Evolutionary conservation across 2,329 filamentous ascomycete genomes (phyloP), one percentile per base, ranked within the genome.

Genomic region (Aspergillus pseudoglaucus): DNA sequence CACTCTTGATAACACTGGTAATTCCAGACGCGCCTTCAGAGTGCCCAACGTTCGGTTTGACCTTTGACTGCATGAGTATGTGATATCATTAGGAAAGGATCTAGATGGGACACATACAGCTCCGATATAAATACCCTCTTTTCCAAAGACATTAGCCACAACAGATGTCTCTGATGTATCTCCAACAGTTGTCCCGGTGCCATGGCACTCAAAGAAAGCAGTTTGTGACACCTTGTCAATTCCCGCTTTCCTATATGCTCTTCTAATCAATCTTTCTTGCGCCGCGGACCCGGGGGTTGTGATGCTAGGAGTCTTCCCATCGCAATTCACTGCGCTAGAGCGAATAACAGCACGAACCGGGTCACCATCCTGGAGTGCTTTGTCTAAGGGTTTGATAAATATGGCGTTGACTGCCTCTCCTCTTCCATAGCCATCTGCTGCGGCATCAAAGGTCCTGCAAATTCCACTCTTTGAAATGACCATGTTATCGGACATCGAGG

Each of bases 41-140:
- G 35, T 61, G 59, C 6, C 59, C 57, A 17, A 61, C 25, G 32
- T 60, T 59, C 1, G 57, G 51, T 46, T 61, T 61, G 6, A 59
- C 52, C 41, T 37, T 52, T 8, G 9, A 25, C 10, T 10, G 23
- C 8, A 25, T 25, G 2, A 25, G 23, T 3, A 25, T 25, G 8
- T 10, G 8, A 9, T 25, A 10, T 10, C 23, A 9, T 25, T 25
- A 25, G 9, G 7, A 25, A 8, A 25, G 7, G 23, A 25, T 3
- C 8, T 25, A 25, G 23, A 4, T 9, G 10, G 17, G 3, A 15
- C 6, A 48, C 44, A 40, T 23, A 51, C 48, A 6, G 53, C 35
- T 15, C 53, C 50, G 12, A 55, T 35, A 12, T 45, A 5, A 12
- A 51, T 39, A 7, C 48, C 43, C 14, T 41, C n/a, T 1, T 38